Percentiles rank a stretch among this genome's conserved stretches.
Conservation (phyloP, 805 yeast species). For the Metschnikowia amazonensis region DNA sequence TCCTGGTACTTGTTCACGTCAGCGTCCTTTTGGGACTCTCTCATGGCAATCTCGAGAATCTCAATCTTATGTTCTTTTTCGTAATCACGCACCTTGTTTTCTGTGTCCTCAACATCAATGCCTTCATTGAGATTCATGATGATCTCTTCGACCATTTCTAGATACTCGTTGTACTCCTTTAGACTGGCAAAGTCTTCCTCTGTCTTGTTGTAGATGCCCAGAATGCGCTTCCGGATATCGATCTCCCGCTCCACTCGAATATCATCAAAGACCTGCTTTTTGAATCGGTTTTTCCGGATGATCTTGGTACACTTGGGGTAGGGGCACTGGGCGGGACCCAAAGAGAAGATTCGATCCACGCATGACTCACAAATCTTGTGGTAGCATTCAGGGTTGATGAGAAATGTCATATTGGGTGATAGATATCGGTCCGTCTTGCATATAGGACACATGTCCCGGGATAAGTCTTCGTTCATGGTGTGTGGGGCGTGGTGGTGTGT, state of each 20-base stretch:
- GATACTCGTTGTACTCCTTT: slow-evolving; percentile 65
- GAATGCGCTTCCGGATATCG: slow-evolving; percentile 78
- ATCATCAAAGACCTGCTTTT: slow-evolving; percentile 90
- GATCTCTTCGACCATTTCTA: slow-evolving; percentile 79
- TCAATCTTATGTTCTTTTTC: slow-evolving; percentile 71
- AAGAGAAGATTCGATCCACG: slow-evolving; percentile 88
- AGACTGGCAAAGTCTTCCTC: slow-evolving; percentile 64
- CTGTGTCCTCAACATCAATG: slow-evolving; percentile 65
- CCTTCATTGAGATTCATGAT: slow-evolving; percentile 72
- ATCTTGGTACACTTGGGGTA: slow-evolving; percentile 87
- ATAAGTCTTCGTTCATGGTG: slow-evolving; percentile 41
- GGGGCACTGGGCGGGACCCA: slow-evolving; percentile 97
- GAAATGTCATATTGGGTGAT: slow-evolving; percentile 87
- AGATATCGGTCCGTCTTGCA: slow-evolving; percentile 93
- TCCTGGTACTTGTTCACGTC: slow-evolving; percentile 69
- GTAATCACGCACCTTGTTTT: slow-evolving; percentile 59
- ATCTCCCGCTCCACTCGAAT: slow-evolving; percentile 86
- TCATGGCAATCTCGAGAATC: slow-evolving; percentile 71
- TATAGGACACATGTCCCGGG: slow-evolving; percentile 89
- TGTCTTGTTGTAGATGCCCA: slow-evolving; percentile 73
- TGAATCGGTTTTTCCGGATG: slow-evolving; percentile 82
- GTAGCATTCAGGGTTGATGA: slow-evolving; percentile 95
- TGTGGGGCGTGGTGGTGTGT: neutral
- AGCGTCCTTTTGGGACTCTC: slow-evolving; percentile 55
- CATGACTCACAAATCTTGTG: slow-evolving; percentile 97